Percentiles rank a stretch among this genome's conserved stretches.
Evolutionary conservation across 2,329 filamentous ascomycete genomes (phyloP).

Genomic region (Epichloe baconii): DNA sequence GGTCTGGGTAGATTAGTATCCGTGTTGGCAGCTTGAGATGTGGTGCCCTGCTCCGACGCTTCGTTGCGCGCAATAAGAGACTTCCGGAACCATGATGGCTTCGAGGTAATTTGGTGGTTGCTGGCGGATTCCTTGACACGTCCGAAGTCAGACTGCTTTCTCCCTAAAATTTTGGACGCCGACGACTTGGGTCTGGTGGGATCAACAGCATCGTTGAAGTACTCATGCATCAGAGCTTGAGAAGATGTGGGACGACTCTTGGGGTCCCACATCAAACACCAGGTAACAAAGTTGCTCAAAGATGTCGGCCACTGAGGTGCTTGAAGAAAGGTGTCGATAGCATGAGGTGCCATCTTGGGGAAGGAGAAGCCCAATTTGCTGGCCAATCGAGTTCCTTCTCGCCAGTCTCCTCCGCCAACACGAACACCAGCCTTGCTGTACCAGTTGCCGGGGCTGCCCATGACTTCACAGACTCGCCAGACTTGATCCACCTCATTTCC

Average conservation of each 20-base stretch:
- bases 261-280: conserved; percentile 98
- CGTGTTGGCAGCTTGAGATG: conserved; percentile 32
- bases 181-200: conserved; percentile 86
- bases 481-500: conserved; percentile 98
- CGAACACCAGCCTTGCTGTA: conserved; percentile 79
- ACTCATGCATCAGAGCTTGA: conserved; percentile 91
- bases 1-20: conserved; percentile 32
- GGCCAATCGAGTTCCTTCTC: conserved; percentile 80
- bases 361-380: conserved; percentile 98
- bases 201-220: conserved; percentile 85
- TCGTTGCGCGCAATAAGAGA: conserved; percentile 77
- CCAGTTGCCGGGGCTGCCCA: conserved; percentile 98
- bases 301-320: conserved; percentile 82
- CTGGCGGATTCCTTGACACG: conserved; percentile 46
- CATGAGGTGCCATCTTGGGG: conserved; percentile 96
- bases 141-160: conserved; percentile 78
- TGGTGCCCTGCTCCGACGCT: conserved; percentile 43
- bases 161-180: conserved; percentile 67
- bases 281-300: conserved; percentile 86
- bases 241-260: conserved; percentile 81
- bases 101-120: conserved; percentile 54
- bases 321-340: conserved; percentile 88
- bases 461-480: conserved; percentile 97
- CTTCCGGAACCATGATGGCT: conserved; percentile 94
- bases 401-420: conserved; percentile 94